Percentiles rank a stretch among this genome's conserved stretches.
phyloP scores from a whole-genome alignment of 768 basidiomycete genomes.

The Termitomyces sp. region DNA sequence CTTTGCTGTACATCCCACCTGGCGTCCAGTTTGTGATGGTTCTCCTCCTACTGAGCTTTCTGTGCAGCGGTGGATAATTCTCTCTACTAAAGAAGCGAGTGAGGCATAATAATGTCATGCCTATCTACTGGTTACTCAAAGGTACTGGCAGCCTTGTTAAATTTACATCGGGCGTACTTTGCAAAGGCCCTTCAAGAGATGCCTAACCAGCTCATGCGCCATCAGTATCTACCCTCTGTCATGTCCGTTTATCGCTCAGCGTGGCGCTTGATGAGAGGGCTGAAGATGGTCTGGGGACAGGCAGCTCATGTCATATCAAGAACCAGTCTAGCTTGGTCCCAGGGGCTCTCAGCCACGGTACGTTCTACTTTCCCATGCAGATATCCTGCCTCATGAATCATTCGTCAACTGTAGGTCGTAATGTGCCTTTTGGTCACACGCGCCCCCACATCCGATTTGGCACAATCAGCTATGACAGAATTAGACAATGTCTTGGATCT shows the following conservation, averaged over 20 bases:
- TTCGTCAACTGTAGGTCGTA: conserved; percentile 41
- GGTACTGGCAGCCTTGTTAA: conserved; percentile 47
- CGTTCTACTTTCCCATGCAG: conserved; percentile 21
- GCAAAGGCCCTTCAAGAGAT: conserved; percentile 63
- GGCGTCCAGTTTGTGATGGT: conserved; percentile 37
- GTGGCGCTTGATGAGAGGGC: conserved; percentile 57
- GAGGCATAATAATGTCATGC: conserved; percentile 12
- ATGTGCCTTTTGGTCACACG: conserved; percentile 55
- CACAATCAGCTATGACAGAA: conserved; percentile 46
- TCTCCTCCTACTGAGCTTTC: conserved; percentile 22
- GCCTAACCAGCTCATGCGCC: conserved; percentile 54
- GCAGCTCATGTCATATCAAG: conserved; percentile 44
- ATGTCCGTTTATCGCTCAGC: conserved; percentile 72
- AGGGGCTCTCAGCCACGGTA: conserved; percentile 63
- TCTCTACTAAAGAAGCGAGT: conserved; percentile 53
- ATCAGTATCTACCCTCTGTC: conserved; percentile 67
- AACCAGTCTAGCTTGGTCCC: conserved; percentile 61
- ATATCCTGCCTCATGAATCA: neutral
- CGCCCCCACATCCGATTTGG: conserved; percentile 48
- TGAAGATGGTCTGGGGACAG: conserved; percentile 40
- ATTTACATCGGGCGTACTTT: conserved; percentile 68
- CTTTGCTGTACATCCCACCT: conserved; percentile 47
- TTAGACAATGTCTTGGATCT: conserved; percentile 42
- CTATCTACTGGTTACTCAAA: neutral
- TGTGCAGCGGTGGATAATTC: conserved; percentile 43